These are phyloP conservation scores for Colletotrichum filicis DNA, from an alignment of 2,329 filamentous ascomycete species.

Conservation along the genomic window DNA sequence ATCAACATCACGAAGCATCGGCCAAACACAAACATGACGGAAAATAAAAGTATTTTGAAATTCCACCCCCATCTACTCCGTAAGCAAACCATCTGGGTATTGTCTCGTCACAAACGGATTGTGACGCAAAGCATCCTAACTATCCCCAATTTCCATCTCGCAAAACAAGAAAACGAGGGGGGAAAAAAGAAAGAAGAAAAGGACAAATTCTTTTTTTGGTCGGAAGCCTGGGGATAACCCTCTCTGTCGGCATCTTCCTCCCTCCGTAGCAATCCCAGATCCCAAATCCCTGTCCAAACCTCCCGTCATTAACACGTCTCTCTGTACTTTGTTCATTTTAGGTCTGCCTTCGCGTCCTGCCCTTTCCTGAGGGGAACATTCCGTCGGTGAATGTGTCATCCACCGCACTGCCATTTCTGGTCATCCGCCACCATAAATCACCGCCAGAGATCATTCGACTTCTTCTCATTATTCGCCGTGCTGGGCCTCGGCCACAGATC, in stretches of 20 bases:
- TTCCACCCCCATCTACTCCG: not conserved
- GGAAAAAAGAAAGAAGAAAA: not conserved
- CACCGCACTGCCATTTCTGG: not conserved
- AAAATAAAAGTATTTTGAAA: not conserved
- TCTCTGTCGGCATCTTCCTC: not conserved
- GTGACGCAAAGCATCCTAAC: not conserved
- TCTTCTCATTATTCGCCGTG: conserved; percentile 34
- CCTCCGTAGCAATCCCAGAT: not conserved
- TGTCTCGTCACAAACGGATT: conserved; percentile 1
- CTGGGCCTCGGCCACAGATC: conserved; percentile 45
- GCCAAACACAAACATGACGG: not conserved
- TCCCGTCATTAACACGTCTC: not conserved
- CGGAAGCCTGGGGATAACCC: not conserved
- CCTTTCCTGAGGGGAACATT: not conserved
- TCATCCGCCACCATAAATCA: not conserved
- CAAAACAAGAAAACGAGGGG: too few relatives aligned
- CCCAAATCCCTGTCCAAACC: not conserved
- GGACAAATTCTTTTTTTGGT: not conserved
- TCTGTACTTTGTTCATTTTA: not conserved
- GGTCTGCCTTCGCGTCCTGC: not conserved
- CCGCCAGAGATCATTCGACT: conserved; percentile 29
- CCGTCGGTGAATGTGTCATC: not conserved
- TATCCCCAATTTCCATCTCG: not conserved
- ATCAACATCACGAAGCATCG: not conserved
- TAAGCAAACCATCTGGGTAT: conserved; percentile 11